Percentiles rank a stretch among this genome's conserved stretches.
Evolutionary conservation across 805 yeast genomes (phyloP).

Genomic region (Yamadazyma endophytica): DNA sequence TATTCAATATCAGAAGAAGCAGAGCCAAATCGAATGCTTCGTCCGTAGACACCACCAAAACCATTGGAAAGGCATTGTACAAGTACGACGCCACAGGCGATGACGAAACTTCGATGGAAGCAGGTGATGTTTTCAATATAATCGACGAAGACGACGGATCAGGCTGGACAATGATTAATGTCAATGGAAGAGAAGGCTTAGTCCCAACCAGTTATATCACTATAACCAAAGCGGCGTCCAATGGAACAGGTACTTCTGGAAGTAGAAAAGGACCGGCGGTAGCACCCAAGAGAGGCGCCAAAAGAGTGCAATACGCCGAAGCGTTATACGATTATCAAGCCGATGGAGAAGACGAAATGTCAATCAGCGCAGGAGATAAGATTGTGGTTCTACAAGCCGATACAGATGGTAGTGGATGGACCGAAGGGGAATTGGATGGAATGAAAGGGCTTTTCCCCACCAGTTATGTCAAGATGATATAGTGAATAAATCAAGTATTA

Average conservation of each 20-base stretch:
- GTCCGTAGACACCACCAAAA: conserved; percentile 10
- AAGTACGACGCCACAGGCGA: conserved; percentile 63
- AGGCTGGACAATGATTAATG: conserved; percentile 77
- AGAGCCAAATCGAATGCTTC: conserved; percentile 23
- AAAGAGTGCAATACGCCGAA: conserved; percentile 56
- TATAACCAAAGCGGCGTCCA: conserved; percentile 14
- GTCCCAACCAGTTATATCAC: conserved; percentile 83
- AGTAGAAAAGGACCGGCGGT: conserved; percentile 71
- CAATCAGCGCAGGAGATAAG: conserved; percentile 67
- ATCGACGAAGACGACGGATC: conserved; percentile 76
- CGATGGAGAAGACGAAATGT: conserved; percentile 75
- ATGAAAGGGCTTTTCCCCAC: conserved; percentile 54
- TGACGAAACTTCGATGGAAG: conserved; percentile 64
- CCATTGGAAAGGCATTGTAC: conserved; percentile 52
- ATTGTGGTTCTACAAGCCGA: conserved; percentile 57
- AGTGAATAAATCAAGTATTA: conserved; percentile 6
- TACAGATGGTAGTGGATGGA: conserved; percentile 86
- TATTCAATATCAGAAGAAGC: conserved; percentile 35
- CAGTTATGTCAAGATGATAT: conserved; percentile 51
- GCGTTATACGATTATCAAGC: conserved; percentile 77
- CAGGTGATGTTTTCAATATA: conserved; percentile 60
- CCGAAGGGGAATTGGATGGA: conserved; percentile 68
- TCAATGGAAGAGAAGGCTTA: conserved; percentile 56
- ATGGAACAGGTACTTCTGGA: conserved; percentile 1
- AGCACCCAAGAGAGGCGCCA: conserved; percentile 73